These are phyloP conservation scores for Lentinula lateritia DNA, from an alignment of 768 basidiomycete species.

Conservation along the genomic window DNA sequence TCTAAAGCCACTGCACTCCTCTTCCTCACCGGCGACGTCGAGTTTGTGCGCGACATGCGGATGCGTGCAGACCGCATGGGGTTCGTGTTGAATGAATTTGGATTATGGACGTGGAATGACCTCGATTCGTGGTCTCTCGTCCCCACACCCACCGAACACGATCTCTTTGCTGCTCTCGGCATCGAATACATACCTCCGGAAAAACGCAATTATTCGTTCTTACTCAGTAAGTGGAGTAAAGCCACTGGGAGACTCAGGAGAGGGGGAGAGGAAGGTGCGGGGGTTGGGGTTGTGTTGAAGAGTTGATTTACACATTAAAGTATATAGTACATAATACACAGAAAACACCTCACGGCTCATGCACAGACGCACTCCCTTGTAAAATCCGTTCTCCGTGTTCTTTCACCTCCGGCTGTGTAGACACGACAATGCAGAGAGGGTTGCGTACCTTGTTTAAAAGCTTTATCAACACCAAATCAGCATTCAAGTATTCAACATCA, in stretches of 20 bases:
- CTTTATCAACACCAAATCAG: no score
- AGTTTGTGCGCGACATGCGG: slow-evolving; percentile 29
- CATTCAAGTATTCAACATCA: no score
- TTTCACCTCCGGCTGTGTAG: slow-evolving; percentile 1
- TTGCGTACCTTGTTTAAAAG: no score
- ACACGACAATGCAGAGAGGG: no score
- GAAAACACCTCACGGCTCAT: no score
- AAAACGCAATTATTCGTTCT: slow-evolving; percentile 20
- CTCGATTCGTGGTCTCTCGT: slow-evolving; percentile 5
- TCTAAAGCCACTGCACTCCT: slow-evolving; percentile 35
- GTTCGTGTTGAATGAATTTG: slow-evolving; percentile 38
- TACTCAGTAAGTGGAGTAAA: background rate
- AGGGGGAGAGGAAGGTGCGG: background rate
- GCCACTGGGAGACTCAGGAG: background rate
- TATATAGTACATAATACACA: no score
- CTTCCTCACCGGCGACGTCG: slow-evolving; percentile 35
- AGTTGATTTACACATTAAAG: no score
- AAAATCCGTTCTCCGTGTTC: slow-evolving; percentile 3
- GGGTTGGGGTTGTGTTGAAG: background rate
- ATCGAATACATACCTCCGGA: slow-evolving; percentile 21
- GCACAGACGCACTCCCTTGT: background rate
- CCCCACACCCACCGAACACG: slow-evolving; percentile 15
- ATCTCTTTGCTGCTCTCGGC: slow-evolving; percentile 18
- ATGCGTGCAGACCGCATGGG: slow-evolving; percentile 26
- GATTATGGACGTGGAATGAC: slow-evolving; percentile 35